These are phyloP conservation scores for Neofusicoccum ribis DNA, from an alignment of 2,329 filamentous ascomycete genomes.

Conservation along the genomic window DNA sequence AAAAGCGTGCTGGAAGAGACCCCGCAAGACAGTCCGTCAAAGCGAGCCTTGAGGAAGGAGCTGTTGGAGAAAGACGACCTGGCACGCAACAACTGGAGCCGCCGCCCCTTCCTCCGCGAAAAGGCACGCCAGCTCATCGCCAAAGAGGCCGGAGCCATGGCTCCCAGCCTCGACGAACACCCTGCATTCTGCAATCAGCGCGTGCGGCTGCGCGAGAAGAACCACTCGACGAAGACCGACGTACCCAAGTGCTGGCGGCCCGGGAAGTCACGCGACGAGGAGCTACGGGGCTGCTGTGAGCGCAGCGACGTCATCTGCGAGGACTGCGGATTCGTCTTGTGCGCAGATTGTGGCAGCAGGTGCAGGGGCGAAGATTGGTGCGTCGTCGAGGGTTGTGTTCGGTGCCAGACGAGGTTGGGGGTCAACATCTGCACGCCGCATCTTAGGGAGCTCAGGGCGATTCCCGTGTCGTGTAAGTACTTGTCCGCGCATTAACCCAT, in stretches of 20 bases:
- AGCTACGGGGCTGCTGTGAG: neutral
- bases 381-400: neutral
- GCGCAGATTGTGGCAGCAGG: neutral
- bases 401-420: constrained; percentile 2
- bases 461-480: neutral
- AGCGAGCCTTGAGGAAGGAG: neutral
- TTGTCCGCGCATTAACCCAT: neutral
- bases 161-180: neutral
- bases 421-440: constrained; percentile 12
- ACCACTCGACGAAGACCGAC: neutral
- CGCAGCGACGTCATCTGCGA: neutral
- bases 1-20: neutral
- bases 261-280: neutral
- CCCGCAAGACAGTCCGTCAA: neutral
- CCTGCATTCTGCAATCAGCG: neutral
- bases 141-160: neutral
- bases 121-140: neutral
- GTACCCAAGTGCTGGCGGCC: neutral
- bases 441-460: constrained; percentile 1
- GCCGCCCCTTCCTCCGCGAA: neutral
- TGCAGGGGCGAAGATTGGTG: constrained; percentile 9
- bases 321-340: constrained; percentile 11
- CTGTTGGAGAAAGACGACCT: too few relatives aligned
- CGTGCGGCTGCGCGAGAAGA: neutral
- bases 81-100: neutral